Evolutionary conservation across 106 monocot genomes (phyloP).

Genomic region (Phalaenopsis aphrodite): DNA sequence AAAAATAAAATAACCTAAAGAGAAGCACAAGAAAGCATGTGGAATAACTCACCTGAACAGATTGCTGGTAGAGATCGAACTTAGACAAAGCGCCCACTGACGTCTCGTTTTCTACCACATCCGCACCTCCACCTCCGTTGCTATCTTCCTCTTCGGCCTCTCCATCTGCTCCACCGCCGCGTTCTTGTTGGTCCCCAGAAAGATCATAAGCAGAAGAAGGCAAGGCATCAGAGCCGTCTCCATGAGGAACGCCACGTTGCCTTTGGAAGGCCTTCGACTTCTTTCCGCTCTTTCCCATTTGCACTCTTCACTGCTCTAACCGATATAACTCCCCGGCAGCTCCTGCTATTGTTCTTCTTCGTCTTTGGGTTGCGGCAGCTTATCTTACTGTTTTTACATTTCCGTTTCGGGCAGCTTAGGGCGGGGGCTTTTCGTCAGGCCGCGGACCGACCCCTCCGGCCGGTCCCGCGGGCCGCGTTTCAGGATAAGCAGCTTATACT

Average conservation of each 20-base stretch:
- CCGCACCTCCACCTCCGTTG: conserved; percentile 5
- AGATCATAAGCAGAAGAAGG: conserved; percentile 70
- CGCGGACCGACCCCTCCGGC: no score
- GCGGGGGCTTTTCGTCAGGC: no score
- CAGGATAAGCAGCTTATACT: no score
- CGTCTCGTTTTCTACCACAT: background rate
- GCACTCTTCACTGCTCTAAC: no score
- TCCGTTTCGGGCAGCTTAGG: no score
- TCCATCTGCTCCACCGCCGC: background rate
- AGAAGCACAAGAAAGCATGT: background rate
- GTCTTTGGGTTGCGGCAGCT: no score
- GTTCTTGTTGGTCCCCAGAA: background rate
- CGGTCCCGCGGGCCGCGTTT: no score
- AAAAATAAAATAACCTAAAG: background rate
- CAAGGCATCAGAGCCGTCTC: conserved; percentile 25
- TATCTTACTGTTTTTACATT: no score
- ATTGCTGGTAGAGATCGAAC: conserved; percentile 71
- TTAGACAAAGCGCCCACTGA: conserved; percentile 19
- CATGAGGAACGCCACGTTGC: background rate
- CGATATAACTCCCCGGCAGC: no score
- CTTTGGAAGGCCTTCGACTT: conserved; percentile 25
- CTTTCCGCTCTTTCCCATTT: conserved; percentile 54
- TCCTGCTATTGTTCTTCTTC: no score
- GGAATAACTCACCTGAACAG: conserved; percentile 48
- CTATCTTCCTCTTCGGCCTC: conserved; percentile 15